phyloP scores from a whole-genome alignment of 306 rosid species.

The Benincasa hispida region DNA sequence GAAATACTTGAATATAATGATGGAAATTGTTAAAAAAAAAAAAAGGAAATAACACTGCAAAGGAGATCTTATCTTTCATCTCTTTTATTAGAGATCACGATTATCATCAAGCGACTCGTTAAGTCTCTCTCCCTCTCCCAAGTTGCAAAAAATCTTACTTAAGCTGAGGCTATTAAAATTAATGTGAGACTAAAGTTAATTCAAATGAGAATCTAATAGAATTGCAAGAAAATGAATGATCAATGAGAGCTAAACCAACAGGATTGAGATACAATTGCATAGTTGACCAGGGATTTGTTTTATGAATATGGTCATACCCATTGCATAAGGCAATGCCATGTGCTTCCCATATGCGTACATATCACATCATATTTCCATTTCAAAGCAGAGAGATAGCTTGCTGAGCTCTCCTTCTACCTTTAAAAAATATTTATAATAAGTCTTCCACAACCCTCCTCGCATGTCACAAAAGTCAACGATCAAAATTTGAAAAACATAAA shows the following conservation, averaged over 20 bases:
- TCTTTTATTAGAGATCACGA: not conserved
- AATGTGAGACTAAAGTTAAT: not conserved
- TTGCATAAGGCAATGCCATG: constrained; percentile 1
- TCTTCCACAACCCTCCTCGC: not conserved
- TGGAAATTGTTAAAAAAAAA: no score
- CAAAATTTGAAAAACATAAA: not conserved
- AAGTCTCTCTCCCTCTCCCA: not conserved
- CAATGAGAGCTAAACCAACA: not conserved
- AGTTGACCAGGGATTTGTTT: not conserved
- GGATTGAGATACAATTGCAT: not conserved
- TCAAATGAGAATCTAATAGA: not conserved
- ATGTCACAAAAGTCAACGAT: not conserved
- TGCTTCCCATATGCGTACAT: not conserved
- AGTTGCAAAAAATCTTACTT: not conserved
- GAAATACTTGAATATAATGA: not conserved
- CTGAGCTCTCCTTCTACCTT: not conserved
- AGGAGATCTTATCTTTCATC: not conserved
- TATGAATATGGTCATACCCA: not conserved
- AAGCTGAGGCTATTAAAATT: not conserved
- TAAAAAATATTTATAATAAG: not conserved
- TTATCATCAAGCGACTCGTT: no score
- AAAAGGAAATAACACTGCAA: not conserved
- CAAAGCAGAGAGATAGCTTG: not conserved
- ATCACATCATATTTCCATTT: not conserved
- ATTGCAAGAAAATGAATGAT: not conserved